These are phyloP conservation scores for Scenedesmus sp. DNA, from an alignment of 163 green algal species.

Conservation along the genomic window DNA sequence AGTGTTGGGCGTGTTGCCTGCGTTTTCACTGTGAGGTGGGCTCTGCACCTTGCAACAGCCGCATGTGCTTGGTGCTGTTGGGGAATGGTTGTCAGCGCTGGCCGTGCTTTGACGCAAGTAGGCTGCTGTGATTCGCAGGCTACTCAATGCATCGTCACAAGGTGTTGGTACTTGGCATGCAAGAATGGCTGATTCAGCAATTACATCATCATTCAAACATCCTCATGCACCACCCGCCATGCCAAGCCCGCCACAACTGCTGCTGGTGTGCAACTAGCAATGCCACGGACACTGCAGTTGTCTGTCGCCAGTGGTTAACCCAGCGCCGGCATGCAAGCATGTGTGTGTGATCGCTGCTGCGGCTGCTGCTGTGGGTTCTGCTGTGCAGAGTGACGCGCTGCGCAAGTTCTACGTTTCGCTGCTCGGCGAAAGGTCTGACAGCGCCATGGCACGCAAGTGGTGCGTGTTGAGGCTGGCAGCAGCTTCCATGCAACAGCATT, in stretches of 20 bases:
- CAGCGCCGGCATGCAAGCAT: background rate
- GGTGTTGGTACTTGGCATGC: background rate
- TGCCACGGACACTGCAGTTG: background rate
- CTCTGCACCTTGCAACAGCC: background rate
- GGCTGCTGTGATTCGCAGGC: too few relatives aligned
- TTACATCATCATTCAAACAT: too few relatives aligned
- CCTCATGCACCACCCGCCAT: too few relatives aligned
- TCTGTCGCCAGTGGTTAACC: background rate
- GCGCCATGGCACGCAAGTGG: constrained; percentile 84
- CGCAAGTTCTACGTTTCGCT: constrained; percentile 84
- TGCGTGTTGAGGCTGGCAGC: constrained; percentile 39
- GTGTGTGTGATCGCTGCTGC: background rate
- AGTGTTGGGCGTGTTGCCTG: background rate
- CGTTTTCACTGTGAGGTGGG: background rate
- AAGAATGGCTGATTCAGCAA: too few relatives aligned
- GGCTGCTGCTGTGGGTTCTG: background rate
- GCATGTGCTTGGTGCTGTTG: background rate
- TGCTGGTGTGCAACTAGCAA: background rate
- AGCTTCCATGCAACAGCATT: background rate
- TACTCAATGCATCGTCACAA: background rate
- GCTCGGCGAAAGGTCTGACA: constrained; percentile 78
- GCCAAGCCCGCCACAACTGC: too few relatives aligned
- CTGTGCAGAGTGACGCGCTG: constrained; percentile 67
- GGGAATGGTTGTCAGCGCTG: too few relatives aligned
- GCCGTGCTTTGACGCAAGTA: too few relatives aligned